Evolutionary conservation across 192 early-diverging fungal genomes (phyloP).

Genomic region (Coemansia sp.): DNA sequence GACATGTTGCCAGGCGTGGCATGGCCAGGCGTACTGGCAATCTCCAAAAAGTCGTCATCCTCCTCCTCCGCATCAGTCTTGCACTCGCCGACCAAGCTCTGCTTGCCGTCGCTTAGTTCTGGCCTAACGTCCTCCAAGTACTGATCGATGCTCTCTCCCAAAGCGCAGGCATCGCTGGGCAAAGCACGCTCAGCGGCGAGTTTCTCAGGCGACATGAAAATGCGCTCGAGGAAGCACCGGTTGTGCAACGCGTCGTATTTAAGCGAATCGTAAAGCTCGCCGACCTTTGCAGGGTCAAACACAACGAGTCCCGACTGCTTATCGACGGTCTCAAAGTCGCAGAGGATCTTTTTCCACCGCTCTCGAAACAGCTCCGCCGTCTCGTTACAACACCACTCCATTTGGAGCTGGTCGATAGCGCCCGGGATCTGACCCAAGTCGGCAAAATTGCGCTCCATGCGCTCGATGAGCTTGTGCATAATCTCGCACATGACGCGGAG

Average conservation of each 20-base stretch:
- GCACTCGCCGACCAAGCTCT: conserved; percentile 14
- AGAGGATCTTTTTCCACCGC: conserved; percentile 96
- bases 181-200: conserved; percentile 14
- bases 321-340: conserved; percentile 68
- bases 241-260: conserved; percentile 99
- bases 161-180: not conserved
- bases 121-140: not conserved
- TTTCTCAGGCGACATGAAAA: conserved; percentile 57
- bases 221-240: conserved; percentile 78
- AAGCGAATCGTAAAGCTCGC: conserved; percentile 92
- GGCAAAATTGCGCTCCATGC: conserved; percentile 82
- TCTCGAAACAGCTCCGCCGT: conserved; percentile 84
- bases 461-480: conserved; percentile 65
- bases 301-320: conserved; percentile 27
- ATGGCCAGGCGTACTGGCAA: not conserved
- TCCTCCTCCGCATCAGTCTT: conserved; percentile 1
- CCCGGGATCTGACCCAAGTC: conserved; percentile 54
- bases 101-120: not conserved
- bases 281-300: conserved; percentile 86
- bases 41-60: conserved; percentile 24
- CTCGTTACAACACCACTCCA: conserved; percentile 90
- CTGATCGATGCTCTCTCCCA: not conserved
- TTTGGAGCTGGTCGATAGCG: conserved; percentile 58
- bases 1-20: not conserved
- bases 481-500: conserved; percentile 72